Percentiles rank a stretch among this genome's conserved stretches.
Evolutionary conservation across 1,284 basidiomycete species (phyloP).

Genomic region (Abortiporus biennis): DNA sequence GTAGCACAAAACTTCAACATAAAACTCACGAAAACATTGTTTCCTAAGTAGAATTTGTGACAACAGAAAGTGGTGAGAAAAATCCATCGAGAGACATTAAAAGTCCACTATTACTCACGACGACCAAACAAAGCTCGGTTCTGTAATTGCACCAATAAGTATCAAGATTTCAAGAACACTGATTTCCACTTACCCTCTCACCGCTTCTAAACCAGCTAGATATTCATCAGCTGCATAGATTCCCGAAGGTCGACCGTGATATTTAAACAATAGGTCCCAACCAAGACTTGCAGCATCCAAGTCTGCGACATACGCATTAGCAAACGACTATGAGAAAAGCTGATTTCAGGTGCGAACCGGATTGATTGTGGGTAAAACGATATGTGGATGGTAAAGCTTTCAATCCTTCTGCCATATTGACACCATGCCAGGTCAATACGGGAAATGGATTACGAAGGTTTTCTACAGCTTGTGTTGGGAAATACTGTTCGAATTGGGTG

Average conservation of each 20-base stretch:
- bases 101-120: slow-evolving; percentile 31
- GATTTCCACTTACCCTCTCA: slow-evolving; percentile 37
- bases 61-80: background rate
- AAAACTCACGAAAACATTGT: slow-evolving; percentile 52
- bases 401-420: slow-evolving; percentile 54
- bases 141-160: slow-evolving; percentile 15
- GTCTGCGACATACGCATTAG: slow-evolving; percentile 25
- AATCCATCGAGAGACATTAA: background rate
- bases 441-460: slow-evolving; percentile 27
- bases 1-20: background rate
- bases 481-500: slow-evolving; percentile 28
- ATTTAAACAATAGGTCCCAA: slow-evolving; percentile 54
- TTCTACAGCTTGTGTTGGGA: slow-evolving; percentile 32
- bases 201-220: slow-evolving; percentile 47
- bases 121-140: slow-evolving; percentile 52
- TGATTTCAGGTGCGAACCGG: slow-evolving; percentile 28
- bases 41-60: slow-evolving; percentile 38
- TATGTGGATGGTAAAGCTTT: slow-evolving; percentile 51
- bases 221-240: slow-evolving; percentile 57
- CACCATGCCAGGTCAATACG: slow-evolving; percentile 43
- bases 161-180: background rate
- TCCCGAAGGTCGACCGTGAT: slow-evolving; percentile 54
- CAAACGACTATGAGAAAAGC: background rate
- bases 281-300: slow-evolving; percentile 45
- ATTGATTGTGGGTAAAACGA: slow-evolving; percentile 51